Percentiles rank a stretch among this genome's conserved stretches.
Evolutionary conservation across 2,329 filamentous ascomycete genomes (phyloP).

Genomic region (Penicillium glabrum): DNA sequence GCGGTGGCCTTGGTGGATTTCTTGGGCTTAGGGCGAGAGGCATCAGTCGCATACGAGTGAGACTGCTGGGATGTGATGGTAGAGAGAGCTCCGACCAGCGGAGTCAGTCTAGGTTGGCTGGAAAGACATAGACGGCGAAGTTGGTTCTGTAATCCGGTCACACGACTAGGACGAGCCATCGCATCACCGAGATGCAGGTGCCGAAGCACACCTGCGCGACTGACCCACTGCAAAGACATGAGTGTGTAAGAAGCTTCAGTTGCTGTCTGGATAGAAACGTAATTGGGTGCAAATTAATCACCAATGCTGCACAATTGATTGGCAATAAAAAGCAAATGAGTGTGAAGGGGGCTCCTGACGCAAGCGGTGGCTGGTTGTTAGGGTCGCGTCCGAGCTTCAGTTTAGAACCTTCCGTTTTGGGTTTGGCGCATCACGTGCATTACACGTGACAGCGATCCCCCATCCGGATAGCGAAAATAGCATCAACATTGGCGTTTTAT

Average conservation of each 20-base stretch:
- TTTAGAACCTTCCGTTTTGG: conserved; percentile 28
- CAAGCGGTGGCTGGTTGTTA: conserved; percentile 27
- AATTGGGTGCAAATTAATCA: background rate
- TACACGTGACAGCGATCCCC: conserved; percentile 11
- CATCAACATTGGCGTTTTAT: background rate
- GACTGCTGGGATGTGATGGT: conserved; percentile 16
- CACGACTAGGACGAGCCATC: conserved; percentile 26
- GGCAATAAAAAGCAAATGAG: conserved; percentile 2
- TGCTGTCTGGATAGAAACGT: background rate
- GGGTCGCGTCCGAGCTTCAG: conserved; percentile 20
- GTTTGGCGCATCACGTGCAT: conserved; percentile 11
- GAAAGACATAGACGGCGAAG: conserved; percentile 27
- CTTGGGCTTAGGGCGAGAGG: conserved; percentile 32
- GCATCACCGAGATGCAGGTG: conserved; percentile 27
- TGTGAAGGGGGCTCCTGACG: conserved; percentile 23
- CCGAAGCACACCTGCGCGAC: conserved; percentile 32
- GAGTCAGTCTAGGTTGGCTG: conserved; percentile 12
- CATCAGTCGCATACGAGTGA: conserved; percentile 20
- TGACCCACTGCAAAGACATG: conserved; percentile 36
- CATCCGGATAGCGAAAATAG: conserved; percentile 9
- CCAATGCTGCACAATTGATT: background rate
- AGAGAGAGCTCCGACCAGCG: conserved; percentile 10
- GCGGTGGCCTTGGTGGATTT: conserved; percentile 27
- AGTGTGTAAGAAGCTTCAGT: background rate
- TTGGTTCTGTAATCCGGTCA: conserved; percentile 27